Evolutionary conservation across 2,329 filamentous ascomycete genomes (phyloP), one percentile per base, ranked within the genome.

Genomic region (Calycina herbarum): DNA sequence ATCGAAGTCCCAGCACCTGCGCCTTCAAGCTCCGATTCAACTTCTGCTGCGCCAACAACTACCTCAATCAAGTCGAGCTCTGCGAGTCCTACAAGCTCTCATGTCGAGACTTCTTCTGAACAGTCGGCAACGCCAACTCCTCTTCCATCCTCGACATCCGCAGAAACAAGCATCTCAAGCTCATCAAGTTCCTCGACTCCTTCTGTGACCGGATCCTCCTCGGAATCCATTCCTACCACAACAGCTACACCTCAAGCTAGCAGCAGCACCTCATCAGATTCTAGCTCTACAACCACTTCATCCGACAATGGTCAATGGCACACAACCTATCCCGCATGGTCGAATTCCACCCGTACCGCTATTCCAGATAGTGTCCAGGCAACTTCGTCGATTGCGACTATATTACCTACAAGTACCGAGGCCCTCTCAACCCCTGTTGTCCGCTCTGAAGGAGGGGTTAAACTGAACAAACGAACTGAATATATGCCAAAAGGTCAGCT

Each of bases 301-400:
- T 75, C 70, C 66, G 72, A 74, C 51, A 64, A 74, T 66, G 74
- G 73, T 2, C 68, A 72, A 69, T 76, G 74, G 73, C 71, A 75
- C 61, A 76, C 74, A 59, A 64, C 56, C 24, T 75, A 76, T 60
- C 69, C 74, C 38, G 42, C 69, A 42, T 74, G 72, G 73, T 69
- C 69, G 27, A 73, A 75, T 59, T 66, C 61, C 11, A 70, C 70
- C 20, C 45, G 45, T 5, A 51, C 20, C 6, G 6, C 45, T 24
- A 51, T 51, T 51, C n/a, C n/a, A 51, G 45, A 51, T 51, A 51
- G 8, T 24, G 45, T 20, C n/a, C 45, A 27, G 20, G 20, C 45
- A 51, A 27, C 10, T 51, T 51, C 20, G n/a, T 51, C 20, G 45
- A 51, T 24, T 24, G 20, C 45, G 24, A 51, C 45, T 51, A 20